Evolutionary conservation across 768 basidiomycete genomes (phyloP).

Genomic region (Boletus insuetus): DNA sequence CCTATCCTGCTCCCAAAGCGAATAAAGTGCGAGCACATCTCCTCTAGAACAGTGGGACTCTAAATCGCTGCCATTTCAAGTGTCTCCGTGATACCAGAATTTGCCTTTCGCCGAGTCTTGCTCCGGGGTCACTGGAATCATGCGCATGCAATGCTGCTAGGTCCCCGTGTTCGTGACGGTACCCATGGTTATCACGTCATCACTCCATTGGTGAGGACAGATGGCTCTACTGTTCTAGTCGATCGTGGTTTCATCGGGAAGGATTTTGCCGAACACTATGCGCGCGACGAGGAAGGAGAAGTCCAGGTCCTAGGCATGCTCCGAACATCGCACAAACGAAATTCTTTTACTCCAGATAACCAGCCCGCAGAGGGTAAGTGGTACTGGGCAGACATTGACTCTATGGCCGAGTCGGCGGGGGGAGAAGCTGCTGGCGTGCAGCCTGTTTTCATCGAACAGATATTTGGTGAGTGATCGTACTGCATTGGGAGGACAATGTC

Average conservation of each 20-base stretch:
- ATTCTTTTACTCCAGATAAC: slow-evolving; percentile 88
- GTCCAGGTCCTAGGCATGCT: slow-evolving; percentile 87
- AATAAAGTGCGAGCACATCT: slow-evolving; percentile 69
- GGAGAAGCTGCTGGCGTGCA: slow-evolving; percentile 72
- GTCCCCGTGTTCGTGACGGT: slow-evolving; percentile 88
- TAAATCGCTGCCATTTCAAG: slow-evolving; percentile 35
- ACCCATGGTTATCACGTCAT: slow-evolving; percentile 84
- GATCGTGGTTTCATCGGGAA: slow-evolving; percentile 86
- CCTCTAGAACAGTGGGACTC: slow-evolving; percentile 13
- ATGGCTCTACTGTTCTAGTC: slow-evolving; percentile 83
- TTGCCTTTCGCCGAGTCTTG: slow-evolving; percentile 81
- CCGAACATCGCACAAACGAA: slow-evolving; percentile 68
- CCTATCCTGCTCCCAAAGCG: slow-evolving; percentile 76
- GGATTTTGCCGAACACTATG: slow-evolving; percentile 45
- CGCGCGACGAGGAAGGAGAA: slow-evolving; percentile 45
- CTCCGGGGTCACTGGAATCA: slow-evolving; percentile 80
- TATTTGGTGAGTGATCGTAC: slow-evolving; percentile 64
- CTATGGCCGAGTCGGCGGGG: slow-evolving; percentile 77
- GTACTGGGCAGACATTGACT: slow-evolving; percentile 87
- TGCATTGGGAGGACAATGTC: background rate
- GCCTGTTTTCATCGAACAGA: slow-evolving; percentile 86
- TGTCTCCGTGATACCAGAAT: slow-evolving; percentile 79
- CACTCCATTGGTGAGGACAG: slow-evolving; percentile 77
- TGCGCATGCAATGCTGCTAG: slow-evolving; percentile 72
- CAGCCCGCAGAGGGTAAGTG: slow-evolving; percentile 74